Base-by-base conservation (phyloP, 345 rosid species). In the Acer saccharum region DNA sequence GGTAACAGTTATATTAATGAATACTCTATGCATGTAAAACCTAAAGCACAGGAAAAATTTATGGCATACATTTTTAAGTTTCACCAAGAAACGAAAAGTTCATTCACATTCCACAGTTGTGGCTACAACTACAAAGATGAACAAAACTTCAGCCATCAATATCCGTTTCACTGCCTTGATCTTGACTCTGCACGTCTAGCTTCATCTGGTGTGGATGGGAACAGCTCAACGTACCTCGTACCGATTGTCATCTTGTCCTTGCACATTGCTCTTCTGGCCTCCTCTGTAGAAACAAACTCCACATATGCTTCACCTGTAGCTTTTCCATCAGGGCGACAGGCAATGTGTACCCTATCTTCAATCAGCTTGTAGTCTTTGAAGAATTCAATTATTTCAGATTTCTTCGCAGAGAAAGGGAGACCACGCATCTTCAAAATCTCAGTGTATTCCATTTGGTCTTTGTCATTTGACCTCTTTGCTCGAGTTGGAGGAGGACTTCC, bases 211-310 rank as follows among this genome's bases (percentile, higher is more conserved):
- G 95, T 87, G 20, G 95, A 86, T 65, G 98, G 95, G 81, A 95
- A 95, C 77, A 95, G 75, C 87, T 95, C 98, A 6, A 91, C 97
- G 12, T 93, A 91, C 82, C 98, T 93, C 0, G 93, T 79, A 67
- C 98, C 98, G 14, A 95, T 93, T 20, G 89, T 87, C 98, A 89
- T 91, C 90, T 91, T 95, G 85, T 95, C 97, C 84, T 88, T 95
- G 77, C 77, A 72, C 98, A 95, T 95, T 4, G 98, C 98, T 78
- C 84, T 86, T 84, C 81, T 91, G 2, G 98, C 98, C 86, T 93
- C 98, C 9, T 89, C 98, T 0, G 76, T 77, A 0, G 98, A 88
- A 72, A 78, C 84, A 83, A 95, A 95, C 87, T 91, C 98, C 71
- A 90, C 98, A 72, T 80, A 95, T 18, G 98, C 98, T 81, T 95